A percentile compares a stretch with the other conserved stretches of the same genome.
phyloP scores from a whole-genome alignment of 768 basidiomycete genomes.

The Hypholoma sublateritium region DNA sequence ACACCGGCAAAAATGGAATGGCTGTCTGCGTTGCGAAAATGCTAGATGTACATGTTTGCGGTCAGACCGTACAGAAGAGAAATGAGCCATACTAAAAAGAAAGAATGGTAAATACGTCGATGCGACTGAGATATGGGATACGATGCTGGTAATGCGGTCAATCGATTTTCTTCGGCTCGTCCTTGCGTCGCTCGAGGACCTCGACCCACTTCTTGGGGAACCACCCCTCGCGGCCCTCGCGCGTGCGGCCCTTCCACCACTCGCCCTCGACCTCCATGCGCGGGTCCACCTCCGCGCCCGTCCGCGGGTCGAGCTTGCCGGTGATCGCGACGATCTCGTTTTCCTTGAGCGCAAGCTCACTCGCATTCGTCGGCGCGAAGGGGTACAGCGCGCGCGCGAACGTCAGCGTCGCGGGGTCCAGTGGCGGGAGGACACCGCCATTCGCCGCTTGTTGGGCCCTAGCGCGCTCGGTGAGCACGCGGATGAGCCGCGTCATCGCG shows the following conservation, averaged over 20 bases:
- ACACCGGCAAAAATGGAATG: too few relatives aligned
- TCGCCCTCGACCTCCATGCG: constrained; percentile 64
- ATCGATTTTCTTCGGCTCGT: constrained; percentile 23
- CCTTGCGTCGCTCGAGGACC: constrained; percentile 45
- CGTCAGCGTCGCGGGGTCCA: constrained; percentile 77
- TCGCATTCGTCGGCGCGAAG: constrained; percentile 71
- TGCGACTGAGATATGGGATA: too few relatives aligned
- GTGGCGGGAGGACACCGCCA: constrained; percentile 47
- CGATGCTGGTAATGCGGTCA: too few relatives aligned
- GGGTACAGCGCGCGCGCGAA: constrained; percentile 84
- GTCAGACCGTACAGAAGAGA: too few relatives aligned
- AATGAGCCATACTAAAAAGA: too few relatives aligned
- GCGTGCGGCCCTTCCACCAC: constrained; percentile 94
- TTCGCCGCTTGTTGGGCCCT: constrained; percentile 42
- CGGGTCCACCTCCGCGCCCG: constrained; percentile 68
- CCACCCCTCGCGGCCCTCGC: constrained; percentile 93
- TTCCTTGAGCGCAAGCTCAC: constrained; percentile 79
- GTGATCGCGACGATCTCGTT: constrained; percentile 94
- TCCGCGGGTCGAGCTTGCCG: constrained; percentile 71
- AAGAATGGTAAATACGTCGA: too few relatives aligned
- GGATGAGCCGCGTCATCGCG: constrained; percentile 88
- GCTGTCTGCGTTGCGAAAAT: too few relatives aligned
- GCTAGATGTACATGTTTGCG: too few relatives aligned
- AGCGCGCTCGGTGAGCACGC: constrained; percentile 67
- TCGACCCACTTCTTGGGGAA: constrained; percentile 92